phyloP scores from a whole-genome alignment of 2,329 filamentous ascomycete species.

The Penicillium sp. region DNA sequence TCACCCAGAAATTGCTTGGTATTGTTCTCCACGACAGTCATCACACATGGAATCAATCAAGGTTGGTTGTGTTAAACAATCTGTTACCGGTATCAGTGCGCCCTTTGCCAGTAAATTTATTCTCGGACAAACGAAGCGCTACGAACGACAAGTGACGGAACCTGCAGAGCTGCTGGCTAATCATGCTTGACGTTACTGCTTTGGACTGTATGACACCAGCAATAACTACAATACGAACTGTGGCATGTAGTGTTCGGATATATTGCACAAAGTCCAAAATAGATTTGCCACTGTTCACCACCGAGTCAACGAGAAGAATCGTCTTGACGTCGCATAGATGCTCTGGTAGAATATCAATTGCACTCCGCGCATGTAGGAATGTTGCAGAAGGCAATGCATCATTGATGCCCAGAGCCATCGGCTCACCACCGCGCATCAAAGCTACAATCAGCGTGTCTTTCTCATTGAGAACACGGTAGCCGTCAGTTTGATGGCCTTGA shows the following conservation, averaged over 20 bases:
- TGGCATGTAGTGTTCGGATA: conserved; percentile 39
- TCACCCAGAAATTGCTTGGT: background rate
- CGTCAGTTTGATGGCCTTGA: conserved; percentile 43
- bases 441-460: conserved; percentile 51
- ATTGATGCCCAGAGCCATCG: conserved; percentile 58
- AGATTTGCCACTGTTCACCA: conserved; percentile 56
- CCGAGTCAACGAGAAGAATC: conserved; percentile 57
- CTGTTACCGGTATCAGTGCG: conserved; percentile 57
- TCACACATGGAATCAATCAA: conserved; percentile 26
- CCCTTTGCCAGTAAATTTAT: conserved; percentile 52
- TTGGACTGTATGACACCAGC: conserved; percentile 52
- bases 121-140: conserved; percentile 54
- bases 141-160: conserved; percentile 40
- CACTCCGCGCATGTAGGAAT: conserved; percentile 47
- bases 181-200: conserved; percentile 21
- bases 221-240: conserved; percentile 51
- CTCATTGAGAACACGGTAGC: conserved; percentile 49
- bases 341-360: conserved; percentile 39
- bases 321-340: conserved; percentile 40
- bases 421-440: conserved; percentile 61
- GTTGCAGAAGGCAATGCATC: conserved; percentile 50
- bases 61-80: conserved; percentile 55
- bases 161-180: conserved; percentile 18
- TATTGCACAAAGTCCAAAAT: conserved; percentile 47
- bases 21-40: background rate